Evolutionary conservation across 2,329 filamentous ascomycete species (phyloP).

Genomic region (Aspergillus fijiensis): DNA sequence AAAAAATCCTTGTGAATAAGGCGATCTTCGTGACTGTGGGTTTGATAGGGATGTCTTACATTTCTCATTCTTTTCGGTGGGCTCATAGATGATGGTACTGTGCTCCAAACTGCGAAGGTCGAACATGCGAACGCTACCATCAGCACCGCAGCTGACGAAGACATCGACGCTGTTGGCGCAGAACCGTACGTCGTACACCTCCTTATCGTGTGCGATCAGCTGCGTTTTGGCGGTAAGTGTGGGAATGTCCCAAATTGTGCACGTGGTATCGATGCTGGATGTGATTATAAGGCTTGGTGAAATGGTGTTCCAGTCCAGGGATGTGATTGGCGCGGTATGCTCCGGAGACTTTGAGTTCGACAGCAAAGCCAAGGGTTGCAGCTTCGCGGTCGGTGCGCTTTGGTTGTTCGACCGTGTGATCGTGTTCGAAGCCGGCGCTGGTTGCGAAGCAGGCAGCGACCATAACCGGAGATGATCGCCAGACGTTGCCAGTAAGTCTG

Average conservation of each 20-base stretch:
- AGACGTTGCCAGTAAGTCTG: constrained; percentile 89
- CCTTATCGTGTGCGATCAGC: constrained; percentile 96
- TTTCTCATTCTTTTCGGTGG: constrained; percentile 75
- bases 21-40: not conserved
- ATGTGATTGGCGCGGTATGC: constrained; percentile 94
- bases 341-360: constrained; percentile 99
- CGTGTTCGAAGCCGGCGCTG: constrained; percentile 62
- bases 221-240: constrained; percentile 97
- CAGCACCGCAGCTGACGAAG: constrained; percentile 95
- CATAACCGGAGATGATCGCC: constrained; percentile 91
- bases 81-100: constrained; percentile 98
- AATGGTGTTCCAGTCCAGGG: constrained; percentile 96
- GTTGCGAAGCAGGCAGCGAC: constrained; percentile 74
- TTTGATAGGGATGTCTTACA: constrained; percentile 49
- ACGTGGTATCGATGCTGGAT: constrained; percentile 97
- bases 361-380: constrained; percentile 86
- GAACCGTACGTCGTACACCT: constrained; percentile 97
- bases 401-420: constrained; percentile 66
- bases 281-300: constrained; percentile 97
- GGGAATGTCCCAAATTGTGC: constrained; percentile 99
- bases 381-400: constrained; percentile 67
- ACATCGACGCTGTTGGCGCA: constrained; percentile 98
- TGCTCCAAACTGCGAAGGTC: constrained; percentile 94
- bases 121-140: constrained; percentile 98
- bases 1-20: constrained; percentile 1